phyloP scores from a whole-genome alignment of 1,284 basidiomycete species.

The Schizophyllum commune region DNA sequence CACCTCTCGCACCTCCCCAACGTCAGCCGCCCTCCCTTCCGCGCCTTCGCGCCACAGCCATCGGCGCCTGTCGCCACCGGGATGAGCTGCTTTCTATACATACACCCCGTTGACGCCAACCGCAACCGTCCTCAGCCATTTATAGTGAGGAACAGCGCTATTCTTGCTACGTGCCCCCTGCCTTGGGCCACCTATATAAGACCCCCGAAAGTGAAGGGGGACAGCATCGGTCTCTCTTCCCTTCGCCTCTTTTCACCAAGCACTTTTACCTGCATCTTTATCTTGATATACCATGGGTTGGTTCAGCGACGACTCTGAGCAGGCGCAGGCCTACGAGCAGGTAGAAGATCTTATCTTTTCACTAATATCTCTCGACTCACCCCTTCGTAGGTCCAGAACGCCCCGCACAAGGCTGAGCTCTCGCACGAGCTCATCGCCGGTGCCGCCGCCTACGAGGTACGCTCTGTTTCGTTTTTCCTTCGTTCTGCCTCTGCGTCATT shows the following conservation, averaged over 20 bases:
- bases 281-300: constrained; percentile 5
- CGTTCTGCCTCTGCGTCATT: neutral
- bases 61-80: neutral
- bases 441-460: constrained; percentile 45
- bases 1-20: neutral
- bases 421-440: constrained; percentile 63
- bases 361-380: neutral
- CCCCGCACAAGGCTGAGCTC: constrained; percentile 46
- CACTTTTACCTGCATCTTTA: too few species aligned
- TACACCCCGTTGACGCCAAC: neutral
- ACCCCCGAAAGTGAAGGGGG: constrained; percentile 1
- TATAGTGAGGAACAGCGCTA: neutral
- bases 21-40: neutral
- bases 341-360: neutral
- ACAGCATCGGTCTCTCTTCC: neutral
- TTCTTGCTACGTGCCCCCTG: neutral
- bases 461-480: too few species aligned
- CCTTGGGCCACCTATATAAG: neutral
- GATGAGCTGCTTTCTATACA: neutral
- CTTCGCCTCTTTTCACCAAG: neutral
- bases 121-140: neutral
- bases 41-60: neutral
- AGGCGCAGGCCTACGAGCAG: constrained; percentile 7
- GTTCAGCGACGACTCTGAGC: constrained; percentile 6
- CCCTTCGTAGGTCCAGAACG: constrained; percentile 30